A percentile compares a stretch with the other conserved stretches of the same genome.
phyloP scores from a whole-genome alignment of 225 moss, liverwort and hornwort genomes.

The Sphagnum contortum region DNA sequence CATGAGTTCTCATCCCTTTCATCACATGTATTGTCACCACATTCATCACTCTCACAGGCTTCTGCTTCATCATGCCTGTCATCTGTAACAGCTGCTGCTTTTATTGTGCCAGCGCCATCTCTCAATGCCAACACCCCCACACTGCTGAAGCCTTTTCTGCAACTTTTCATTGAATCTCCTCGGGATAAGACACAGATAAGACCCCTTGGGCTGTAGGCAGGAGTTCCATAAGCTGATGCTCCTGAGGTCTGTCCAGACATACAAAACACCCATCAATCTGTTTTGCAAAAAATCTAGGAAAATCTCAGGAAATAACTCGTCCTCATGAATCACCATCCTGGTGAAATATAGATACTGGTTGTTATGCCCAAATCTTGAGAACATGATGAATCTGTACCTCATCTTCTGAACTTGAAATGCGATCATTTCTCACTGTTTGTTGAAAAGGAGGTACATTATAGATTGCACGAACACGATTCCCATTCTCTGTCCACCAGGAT shows the following conservation, averaged over 20 bases:
- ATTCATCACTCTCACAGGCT: constrained; percentile 37
- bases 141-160: constrained; percentile 5
- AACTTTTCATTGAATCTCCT: constrained; percentile 21
- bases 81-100: constrained; percentile 23
- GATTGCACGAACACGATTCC: constrained; percentile 37
- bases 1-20: constrained; percentile 40
- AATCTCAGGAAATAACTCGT: no score
- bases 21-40: constrained; percentile 24
- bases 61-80: constrained; percentile 41
- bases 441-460: constrained; percentile 55
- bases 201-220: constrained; percentile 38
- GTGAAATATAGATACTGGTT: no score
- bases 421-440: constrained; percentile 29
- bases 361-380: no score
- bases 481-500: constrained; percentile 57
- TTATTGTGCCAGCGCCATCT: constrained; percentile 25
- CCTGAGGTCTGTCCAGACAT: constrained; percentile 34
- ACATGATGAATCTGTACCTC: constrained; percentile 17
- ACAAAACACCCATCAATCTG: background rate
- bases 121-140: background rate
- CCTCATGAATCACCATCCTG: no score
- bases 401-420: constrained; percentile 49
- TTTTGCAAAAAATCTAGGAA: no score
- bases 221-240: constrained; percentile 44
- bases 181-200: constrained; percentile 8